These are phyloP conservation scores for Aspergillus persii DNA, from an alignment of 2,329 filamentous ascomycete species.

Conservation along the genomic window DNA sequence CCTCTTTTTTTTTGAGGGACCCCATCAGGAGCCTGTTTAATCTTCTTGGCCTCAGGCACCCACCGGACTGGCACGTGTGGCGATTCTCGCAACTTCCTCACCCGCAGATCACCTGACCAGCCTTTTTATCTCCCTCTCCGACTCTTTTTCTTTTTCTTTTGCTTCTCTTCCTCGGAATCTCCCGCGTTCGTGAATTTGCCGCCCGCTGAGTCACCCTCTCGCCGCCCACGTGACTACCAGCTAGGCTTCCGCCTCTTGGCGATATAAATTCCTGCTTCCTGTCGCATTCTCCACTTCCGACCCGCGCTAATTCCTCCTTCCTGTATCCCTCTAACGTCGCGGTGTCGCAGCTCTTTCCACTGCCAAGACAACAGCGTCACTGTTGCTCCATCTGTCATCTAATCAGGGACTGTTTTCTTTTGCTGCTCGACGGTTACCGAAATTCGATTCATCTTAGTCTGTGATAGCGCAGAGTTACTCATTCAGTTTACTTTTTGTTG, in stretches of 20 bases:
- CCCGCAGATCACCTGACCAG: conserved; percentile 18
- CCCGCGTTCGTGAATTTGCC: conserved; percentile 6
- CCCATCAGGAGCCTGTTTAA: background rate
- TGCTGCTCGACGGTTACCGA: conserved; percentile 23
- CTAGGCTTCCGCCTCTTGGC: conserved; percentile 39
- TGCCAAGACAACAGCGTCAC: conserved; percentile 16
- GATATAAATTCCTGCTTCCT: conserved; percentile 41
- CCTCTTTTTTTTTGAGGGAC: conserved; percentile 7
- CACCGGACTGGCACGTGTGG: conserved; percentile 16
- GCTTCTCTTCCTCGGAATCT: background rate
- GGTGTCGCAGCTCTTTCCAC: conserved; percentile 19
- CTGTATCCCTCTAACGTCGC: conserved; percentile 23
- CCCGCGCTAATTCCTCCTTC: conserved; percentile 25
- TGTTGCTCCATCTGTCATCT: conserved; percentile 26
- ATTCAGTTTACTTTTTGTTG: conserved; percentile 32
- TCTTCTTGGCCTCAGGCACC: conserved; percentile 14
- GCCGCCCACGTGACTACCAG: conserved; percentile 37
- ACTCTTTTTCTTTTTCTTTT: conserved; percentile 12
- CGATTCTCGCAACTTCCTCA: conserved; percentile 1
- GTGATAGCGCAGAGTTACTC: conserved; percentile 34
- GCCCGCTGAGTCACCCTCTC: conserved; percentile 25
- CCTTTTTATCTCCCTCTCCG: conserved; percentile 2
- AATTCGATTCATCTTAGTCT: conserved; percentile 26
- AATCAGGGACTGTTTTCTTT: conserved; percentile 20
- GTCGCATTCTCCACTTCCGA: conserved; percentile 41